Conservation (phyloP, 495 filamentous ascomycete species). For the Neurospora intermedia region DNA sequence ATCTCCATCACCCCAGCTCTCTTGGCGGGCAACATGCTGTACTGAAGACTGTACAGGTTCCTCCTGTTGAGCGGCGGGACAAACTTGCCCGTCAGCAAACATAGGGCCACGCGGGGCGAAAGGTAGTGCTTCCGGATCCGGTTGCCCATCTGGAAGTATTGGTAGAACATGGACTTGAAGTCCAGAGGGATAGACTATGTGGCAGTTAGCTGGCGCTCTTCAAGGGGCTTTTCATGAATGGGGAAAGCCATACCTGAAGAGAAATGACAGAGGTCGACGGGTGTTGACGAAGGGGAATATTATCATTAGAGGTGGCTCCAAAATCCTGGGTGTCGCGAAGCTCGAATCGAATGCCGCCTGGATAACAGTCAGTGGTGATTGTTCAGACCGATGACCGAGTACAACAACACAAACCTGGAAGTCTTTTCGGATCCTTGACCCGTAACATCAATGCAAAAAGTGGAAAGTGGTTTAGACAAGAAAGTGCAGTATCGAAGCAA, state of each 20-base stretch:
- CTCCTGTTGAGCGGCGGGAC: conserved; percentile 85
- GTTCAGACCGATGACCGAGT: background rate
- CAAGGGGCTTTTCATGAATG: background rate
- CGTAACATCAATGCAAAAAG: conserved; percentile 95
- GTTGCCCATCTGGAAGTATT: conserved; percentile 90
- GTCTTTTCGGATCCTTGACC: conserved; percentile 79
- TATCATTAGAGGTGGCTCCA: conserved; percentile 25
- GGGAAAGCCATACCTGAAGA: conserved; percentile 49
- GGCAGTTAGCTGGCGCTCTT: background rate
- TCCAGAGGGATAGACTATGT: conserved; percentile 75
- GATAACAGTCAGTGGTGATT: background rate
- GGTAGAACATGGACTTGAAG: conserved; percentile 87
- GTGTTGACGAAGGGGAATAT: conserved; percentile 16
- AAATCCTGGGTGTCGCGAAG: conserved; percentile 59
- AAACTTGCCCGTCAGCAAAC: conserved; percentile 79
- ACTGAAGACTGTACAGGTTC: conserved; percentile 93
- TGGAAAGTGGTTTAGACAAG: conserved; percentile 95
- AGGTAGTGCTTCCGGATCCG: conserved; percentile 93
- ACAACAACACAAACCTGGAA: conserved; percentile 55
- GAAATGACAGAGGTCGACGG: conserved; percentile 64
- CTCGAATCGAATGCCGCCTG: conserved; percentile 84
- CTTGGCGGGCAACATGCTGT: conserved; percentile 87
- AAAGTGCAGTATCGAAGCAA: conserved; percentile 75
- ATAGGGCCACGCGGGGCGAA: conserved; percentile 74
- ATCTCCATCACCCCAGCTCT: conserved; percentile 73